phyloP scores from a whole-genome alignment of 1,139 yeast genomes.

The Candida sojae region DNA sequence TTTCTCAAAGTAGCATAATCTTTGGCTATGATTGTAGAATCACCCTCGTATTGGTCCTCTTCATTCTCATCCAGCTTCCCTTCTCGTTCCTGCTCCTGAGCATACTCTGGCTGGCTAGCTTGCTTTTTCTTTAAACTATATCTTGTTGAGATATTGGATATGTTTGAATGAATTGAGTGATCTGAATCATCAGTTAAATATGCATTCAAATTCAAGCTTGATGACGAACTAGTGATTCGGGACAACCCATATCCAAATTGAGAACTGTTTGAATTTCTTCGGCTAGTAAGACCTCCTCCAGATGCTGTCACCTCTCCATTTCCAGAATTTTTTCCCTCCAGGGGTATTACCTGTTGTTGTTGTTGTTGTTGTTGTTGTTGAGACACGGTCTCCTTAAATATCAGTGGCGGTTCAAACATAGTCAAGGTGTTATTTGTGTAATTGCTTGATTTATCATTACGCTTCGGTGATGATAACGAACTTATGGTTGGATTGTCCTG shows the following conservation, averaged over 20 bases:
- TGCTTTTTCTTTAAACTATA: slow-evolving; percentile 8
- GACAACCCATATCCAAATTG: slow-evolving; percentile 27
- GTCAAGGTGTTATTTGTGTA: slow-evolving; percentile 17
- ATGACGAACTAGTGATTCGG: slow-evolving; percentile 43
- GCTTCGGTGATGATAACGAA: slow-evolving; percentile 31
- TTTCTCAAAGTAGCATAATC: slow-evolving; percentile 15
- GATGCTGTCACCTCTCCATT: neutral
- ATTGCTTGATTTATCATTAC: slow-evolving; percentile 7
- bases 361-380: slow-evolving; percentile 4
- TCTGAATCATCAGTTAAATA: slow-evolving; percentile 41
- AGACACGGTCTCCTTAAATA: slow-evolving; percentile 21
- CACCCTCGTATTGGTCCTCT: slow-evolving; percentile 18
- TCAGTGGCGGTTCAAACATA: slow-evolving; percentile 41
- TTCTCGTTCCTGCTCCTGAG: slow-evolving; percentile 2
- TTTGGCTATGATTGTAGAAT: slow-evolving; percentile 18
- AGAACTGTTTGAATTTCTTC: slow-evolving; percentile 14
- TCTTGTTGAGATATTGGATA: slow-evolving; percentile 8
- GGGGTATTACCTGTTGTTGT: neutral
- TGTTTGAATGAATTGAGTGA: slow-evolving; percentile 4
- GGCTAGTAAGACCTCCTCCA: neutral
- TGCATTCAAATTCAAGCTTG: slow-evolving; percentile 46
- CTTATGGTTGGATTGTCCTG: slow-evolving; percentile 31
- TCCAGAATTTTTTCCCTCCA: slow-evolving; percentile 2
- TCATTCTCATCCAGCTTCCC: slow-evolving; percentile 11
- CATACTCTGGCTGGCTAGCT: slow-evolving; percentile 2